phyloP scores from a whole-genome alignment of 2,329 filamentous ascomycete genomes.

The Colletotrichum agaves region DNA sequence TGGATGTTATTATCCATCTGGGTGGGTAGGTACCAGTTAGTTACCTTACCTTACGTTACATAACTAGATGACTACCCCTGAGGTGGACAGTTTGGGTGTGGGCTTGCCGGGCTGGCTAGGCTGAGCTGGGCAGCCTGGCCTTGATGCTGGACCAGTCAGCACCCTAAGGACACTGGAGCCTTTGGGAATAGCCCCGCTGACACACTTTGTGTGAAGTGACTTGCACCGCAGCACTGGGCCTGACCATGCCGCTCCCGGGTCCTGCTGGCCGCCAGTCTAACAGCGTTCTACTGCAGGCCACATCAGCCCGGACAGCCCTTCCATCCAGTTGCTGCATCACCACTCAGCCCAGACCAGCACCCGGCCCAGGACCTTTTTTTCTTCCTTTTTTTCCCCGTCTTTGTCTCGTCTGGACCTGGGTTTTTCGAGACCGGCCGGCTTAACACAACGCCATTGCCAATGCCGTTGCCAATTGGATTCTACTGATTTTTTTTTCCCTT shows the following conservation, averaged over 20 bases:
- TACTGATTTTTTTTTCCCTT: background rate
- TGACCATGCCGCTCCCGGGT: slow-evolving; percentile 8
- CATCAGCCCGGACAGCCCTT: slow-evolving; percentile 8
- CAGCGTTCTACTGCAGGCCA: background rate
- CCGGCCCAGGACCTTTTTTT: background rate
- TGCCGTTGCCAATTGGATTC: background rate
- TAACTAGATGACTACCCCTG: background rate
- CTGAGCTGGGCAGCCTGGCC: slow-evolving; percentile 6
- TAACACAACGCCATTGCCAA: slow-evolving; percentile 3
- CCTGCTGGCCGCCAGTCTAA: background rate
- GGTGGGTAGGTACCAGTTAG: no score
- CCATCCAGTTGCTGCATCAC: background rate
- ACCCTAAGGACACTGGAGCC: no score
- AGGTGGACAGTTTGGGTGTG: slow-evolving; percentile 1
- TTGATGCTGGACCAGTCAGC: background rate
- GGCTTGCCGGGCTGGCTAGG: slow-evolving; percentile 4
- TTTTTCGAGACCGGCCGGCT: background rate
- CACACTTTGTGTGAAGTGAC: no score
- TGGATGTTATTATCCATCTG: no score
- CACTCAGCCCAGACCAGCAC: background rate
- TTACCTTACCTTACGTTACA: background rate
- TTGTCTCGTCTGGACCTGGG: background rate
- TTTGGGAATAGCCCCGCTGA: no score
- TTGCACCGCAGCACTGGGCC: background rate
- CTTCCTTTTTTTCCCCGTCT: background rate